These are phyloP conservation scores for Rutidosis leptorrhynchoides DNA, from an alignment of 129 eudicot genomes.

Conservation along the genomic window DNA sequence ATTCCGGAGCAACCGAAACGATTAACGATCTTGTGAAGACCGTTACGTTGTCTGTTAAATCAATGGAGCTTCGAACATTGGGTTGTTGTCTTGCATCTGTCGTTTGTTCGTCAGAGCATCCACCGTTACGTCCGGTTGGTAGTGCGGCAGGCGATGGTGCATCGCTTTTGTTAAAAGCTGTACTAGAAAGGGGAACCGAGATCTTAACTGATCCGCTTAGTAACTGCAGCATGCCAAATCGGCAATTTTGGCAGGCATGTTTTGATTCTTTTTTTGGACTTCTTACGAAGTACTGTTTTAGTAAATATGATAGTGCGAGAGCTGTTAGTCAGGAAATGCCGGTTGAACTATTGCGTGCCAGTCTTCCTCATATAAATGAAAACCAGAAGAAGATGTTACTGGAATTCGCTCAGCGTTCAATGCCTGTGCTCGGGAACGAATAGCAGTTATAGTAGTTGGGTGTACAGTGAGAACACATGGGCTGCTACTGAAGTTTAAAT, in stretches of 20 bases:
- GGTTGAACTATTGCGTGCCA: conserved; percentile 80
- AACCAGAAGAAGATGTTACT: conserved; percentile 59
- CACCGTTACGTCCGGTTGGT: conserved; percentile 87
- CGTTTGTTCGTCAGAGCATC: conserved; percentile 83
- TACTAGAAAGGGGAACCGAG: conserved; percentile 80
- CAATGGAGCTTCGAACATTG: conserved; percentile 77
- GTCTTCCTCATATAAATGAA: conserved; percentile 89
- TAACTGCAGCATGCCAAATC: conserved; percentile 56
- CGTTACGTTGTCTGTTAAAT: conserved; percentile 43
- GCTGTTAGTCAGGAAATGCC: conserved; percentile 83
- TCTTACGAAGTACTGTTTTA: conserved; percentile 67
- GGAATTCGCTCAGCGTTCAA: conserved; percentile 81
- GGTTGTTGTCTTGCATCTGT: conserved; percentile 94
- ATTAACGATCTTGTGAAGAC: conserved; percentile 41
- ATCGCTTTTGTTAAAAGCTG: conserved; percentile 57
- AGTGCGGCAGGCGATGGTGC: conserved; percentile 95
- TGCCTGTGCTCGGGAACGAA: too few species aligned
- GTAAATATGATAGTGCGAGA: conserved; percentile 71
- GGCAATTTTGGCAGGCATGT: conserved; percentile 93
- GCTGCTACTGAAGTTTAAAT: conserved; percentile 12
- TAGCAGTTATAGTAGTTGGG: conserved; percentile 34
- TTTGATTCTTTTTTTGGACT: conserved; percentile 87
- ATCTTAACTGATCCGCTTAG: conserved; percentile 59
- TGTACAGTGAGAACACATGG: not conserved
- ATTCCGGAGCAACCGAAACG: conserved; percentile 42